Conservation (phyloP, 2,329 filamentous ascomycete genomes). For the Karstenula rhodostoma region DNA sequence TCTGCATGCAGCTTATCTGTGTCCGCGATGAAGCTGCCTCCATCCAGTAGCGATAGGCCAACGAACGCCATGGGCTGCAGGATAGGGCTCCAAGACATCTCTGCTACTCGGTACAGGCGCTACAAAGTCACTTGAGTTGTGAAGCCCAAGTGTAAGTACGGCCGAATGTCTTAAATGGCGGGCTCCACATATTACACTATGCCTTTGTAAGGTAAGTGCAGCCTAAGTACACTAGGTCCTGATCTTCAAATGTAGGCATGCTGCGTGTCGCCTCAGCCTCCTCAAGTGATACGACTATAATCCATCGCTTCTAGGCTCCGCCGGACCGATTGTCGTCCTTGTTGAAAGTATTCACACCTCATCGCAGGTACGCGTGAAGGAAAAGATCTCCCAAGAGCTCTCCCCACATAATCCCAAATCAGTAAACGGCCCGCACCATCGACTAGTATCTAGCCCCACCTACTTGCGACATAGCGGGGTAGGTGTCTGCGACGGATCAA, state of each 20-base stretch:
- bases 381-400: background rate
- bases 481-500: background rate
- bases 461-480: constrained; percentile 2
- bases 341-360: background rate
- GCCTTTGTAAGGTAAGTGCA: background rate
- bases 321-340: background rate
- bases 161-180: background rate
- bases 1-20: constrained; percentile 39
- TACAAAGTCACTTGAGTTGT: background rate
- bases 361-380: background rate
- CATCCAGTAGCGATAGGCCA: constrained; percentile 39
- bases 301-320: background rate
- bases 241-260: background rate
- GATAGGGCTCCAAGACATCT: constrained; percentile 13
- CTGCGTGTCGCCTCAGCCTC: background rate
- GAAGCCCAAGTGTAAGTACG: background rate
- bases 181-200: constrained; percentile 4
- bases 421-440: constrained; percentile 20
- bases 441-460: constrained; percentile 15
- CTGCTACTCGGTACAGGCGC: background rate
- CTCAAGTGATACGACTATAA: background rate
- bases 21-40: constrained; percentile 44
- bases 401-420: constrained; percentile 26
- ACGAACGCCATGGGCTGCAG: constrained; percentile 33
- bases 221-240: background rate